Evolutionary conservation across 2,329 filamentous ascomycete species (phyloP).

Genomic region (Raffaelea arxii): DNA sequence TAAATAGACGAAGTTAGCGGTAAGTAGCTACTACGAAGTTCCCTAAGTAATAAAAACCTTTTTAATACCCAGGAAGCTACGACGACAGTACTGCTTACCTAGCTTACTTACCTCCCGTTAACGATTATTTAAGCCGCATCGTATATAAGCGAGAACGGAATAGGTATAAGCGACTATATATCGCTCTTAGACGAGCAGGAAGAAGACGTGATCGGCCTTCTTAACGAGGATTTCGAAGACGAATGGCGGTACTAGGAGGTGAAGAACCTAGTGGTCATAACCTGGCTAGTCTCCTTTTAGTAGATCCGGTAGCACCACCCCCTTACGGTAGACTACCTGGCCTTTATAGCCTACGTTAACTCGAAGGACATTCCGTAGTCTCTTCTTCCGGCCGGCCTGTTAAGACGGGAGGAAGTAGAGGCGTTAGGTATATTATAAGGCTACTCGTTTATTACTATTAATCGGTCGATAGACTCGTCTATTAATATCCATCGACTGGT

Average conservation of each 20-base stretch:
- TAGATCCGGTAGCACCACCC: slow-evolving; percentile 11
- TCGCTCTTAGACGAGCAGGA: slow-evolving; percentile 5
- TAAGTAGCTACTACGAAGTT: slow-evolving; percentile 13
- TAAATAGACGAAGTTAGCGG: slow-evolving; percentile 16
- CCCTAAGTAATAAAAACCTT: slow-evolving; percentile 7
- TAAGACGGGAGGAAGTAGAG: slow-evolving; percentile 10
- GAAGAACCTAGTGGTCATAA: slow-evolving; percentile 8
- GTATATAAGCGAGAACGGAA: slow-evolving; percentile 7
- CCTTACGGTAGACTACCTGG: slow-evolving; percentile 19
- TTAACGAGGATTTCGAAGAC: slow-evolving; percentile 11
- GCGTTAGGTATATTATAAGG: slow-evolving; percentile 17
- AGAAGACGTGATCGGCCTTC: slow-evolving; percentile 5
- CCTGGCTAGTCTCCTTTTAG: slow-evolving; percentile 13
- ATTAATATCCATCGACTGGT: slow-evolving; percentile 23
- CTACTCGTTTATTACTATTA: slow-evolving; percentile 22
- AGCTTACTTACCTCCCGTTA: slow-evolving; percentile 8
- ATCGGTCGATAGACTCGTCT: slow-evolving; percentile 10
- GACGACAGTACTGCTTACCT: background rate
- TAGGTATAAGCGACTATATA: slow-evolving; percentile 2
- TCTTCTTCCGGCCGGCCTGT: slow-evolving; percentile 13
- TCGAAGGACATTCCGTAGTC: slow-evolving; percentile 20
- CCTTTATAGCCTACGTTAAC: slow-evolving; percentile 20
- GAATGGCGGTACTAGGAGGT: slow-evolving; percentile 2
- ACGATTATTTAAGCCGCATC: slow-evolving; percentile 10
- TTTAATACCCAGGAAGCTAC: background rate